Base-by-base conservation (phyloP, 164 flowering plant species). In the Magnolia kwangsiensis region DNA sequence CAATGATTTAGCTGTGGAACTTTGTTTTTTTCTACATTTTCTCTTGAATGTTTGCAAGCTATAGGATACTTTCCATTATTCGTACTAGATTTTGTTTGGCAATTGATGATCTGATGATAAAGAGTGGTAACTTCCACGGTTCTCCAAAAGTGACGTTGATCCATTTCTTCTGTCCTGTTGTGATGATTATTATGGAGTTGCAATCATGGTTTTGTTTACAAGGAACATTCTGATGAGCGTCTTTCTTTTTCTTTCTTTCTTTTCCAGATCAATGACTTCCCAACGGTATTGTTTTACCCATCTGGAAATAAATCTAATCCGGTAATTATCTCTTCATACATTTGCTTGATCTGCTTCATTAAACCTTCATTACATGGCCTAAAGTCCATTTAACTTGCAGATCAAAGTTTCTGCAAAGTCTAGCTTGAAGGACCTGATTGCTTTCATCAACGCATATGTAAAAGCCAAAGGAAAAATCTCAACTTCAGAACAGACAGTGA, bases 251-350 rank as follows among this genome's bases (percentile, higher is more conserved):
- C 27, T 27, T 18, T 45, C 27, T 27, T 18, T 45, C 1, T 73
- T 63, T 77, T 84, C 84, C 91, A 95, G 98, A 86, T 89, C 27
- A 80, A 79, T 67, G 94, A 90, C 68, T 95, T 85, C 72, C 98
- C 98, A 24, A 77, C 92, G 5, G 87, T 95, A 51, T 73, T 93
- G 59, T 89, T 92, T 75, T 95, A 90, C 84, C 84, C 90, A 71
- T 88, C 91, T 0, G 80, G 75, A 11, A 85, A 91, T 76, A 95
- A 92, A 82, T 82, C 83, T 11, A 92, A 87, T 78, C 97, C 96
- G 84, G 96, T 95, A 93, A 84, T 0, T 64, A 45, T 64, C 31
- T 1, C 49, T 5, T 49, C 10, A 1, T 4, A 64, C 67, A n/a
- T n/a, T 13, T 64, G 67, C 67, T 8, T 64, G 67, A 3, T 37